Conservation (phyloP, 257 asterid genomes). For the Galeopsis tetrahit region DNA sequence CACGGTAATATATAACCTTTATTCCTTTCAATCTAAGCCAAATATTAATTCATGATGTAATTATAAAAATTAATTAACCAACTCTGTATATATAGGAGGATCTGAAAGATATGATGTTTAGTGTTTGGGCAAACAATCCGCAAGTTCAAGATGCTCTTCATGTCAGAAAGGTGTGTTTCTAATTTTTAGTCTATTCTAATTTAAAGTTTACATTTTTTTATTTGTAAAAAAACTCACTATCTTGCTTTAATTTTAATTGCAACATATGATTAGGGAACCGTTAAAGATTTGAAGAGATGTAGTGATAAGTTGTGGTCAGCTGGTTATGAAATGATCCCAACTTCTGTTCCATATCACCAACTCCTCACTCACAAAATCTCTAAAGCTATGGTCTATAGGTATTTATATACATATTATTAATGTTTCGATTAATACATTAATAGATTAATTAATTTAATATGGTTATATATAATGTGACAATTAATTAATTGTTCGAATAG, state of each 20-base stretch:
- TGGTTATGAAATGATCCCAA: constrained; percentile 2
- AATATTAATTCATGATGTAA: not conserved
- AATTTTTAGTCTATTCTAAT: too few relatives aligned
- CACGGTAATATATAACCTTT: not conserved
- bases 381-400: constrained; percentile 6
- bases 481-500: not conserved
- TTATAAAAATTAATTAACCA: too few relatives aligned
- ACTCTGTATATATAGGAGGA: not conserved
- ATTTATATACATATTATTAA: too few relatives aligned
- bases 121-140: constrained; percentile 39
- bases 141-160: constrained; percentile 40
- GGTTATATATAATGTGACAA: not conserved
- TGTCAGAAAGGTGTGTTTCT: constrained; percentile 33
- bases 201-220: too few relatives aligned
- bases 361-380: constrained; percentile 2
- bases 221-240: too few relatives aligned
- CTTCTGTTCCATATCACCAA: constrained; percentile 21
- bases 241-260: not conserved
- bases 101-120: not conserved
- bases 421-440: too few relatives aligned
- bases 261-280: constrained; percentile 20
- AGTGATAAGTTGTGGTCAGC: not conserved
- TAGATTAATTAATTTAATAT: not conserved
- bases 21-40: not conserved
- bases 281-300: constrained; percentile 23